Evolutionary conservation across 768 basidiomycete genomes (phyloP), one percentile per base, ranked within the genome.

Genomic region (Leucocoprinus birnbaumii): DNA sequence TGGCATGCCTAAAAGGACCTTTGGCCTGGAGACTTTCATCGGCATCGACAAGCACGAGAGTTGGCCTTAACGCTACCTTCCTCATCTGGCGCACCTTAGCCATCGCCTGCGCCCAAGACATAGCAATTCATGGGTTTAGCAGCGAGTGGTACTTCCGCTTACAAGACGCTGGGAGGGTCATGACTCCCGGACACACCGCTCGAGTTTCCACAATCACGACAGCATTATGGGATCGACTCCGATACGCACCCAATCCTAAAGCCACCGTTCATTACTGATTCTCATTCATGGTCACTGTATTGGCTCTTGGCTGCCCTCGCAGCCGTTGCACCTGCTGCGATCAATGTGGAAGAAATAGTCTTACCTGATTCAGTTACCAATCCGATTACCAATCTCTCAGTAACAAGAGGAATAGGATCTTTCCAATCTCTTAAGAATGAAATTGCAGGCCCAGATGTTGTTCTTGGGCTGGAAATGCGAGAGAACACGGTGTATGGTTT

Each of bases 311-410:
- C 44, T 5, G 26, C 51, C 2, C 19, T 52, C 21, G 19, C 41
- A 2, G 26, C 26, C 1, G 19, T 53, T 5, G 42, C 27, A 4
- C 41, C 51, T 16, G 42, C 41, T 43, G 26, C 43, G 13, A 53
- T 44, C 9, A 34, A 43, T 22, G 41, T 44, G 1, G 51, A 35
- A 3, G 26, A 53, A 21, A 14, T 44, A 0, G 31, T 16, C 21
- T 10, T n/a, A 5, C 44, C 44, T 27, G 11, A 16, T 3, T 26
- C 41, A 5, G 13, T 42, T 0, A 14, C 27, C n/a, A 44, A 43
- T 31, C 25, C 19, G 13, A 44, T 52, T 42, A 52, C 51, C 27
- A 52, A 52, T 44, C 44, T 43, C 51, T 11, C 5, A 11, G 34
- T 26, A 13, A 8, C n/a, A 9, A 26, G 16, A 6, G 51, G 40